A percentile compares a stretch with the other conserved stretches of the same genome.
Evolutionary conservation across 1,139 yeast genomes (phyloP).

Genomic region (Blastobotrys malaysiensis): DNA sequence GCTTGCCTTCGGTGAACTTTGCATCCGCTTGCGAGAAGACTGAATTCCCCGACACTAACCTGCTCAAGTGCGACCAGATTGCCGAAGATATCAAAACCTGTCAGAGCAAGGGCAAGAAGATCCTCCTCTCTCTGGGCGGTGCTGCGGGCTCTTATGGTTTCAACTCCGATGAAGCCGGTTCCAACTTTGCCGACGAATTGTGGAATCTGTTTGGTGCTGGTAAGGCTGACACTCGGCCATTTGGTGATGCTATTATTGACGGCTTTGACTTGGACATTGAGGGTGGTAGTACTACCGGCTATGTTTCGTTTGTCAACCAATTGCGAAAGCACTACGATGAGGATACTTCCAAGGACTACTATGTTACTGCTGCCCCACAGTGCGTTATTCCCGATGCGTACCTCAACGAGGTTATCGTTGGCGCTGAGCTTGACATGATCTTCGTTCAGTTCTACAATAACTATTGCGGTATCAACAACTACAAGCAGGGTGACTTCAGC

Average conservation of each 20-base stretch:
- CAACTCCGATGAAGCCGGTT: slow-evolving; percentile 52
- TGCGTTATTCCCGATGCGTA: slow-evolving; percentile 88
- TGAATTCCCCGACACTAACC: slow-evolving; percentile 26
- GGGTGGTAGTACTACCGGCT: slow-evolving; percentile 46
- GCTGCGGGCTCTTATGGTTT: slow-evolving; percentile 79
- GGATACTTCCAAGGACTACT: slow-evolving; percentile 47
- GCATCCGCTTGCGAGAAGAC: slow-evolving; percentile 47
- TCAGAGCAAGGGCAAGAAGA: slow-evolving; percentile 71
- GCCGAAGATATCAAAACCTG: slow-evolving; percentile 75
- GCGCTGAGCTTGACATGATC: slow-evolving; percentile 70
- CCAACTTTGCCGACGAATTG: slow-evolving; percentile 60
- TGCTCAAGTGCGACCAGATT: slow-evolving; percentile 34
- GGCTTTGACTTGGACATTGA: slow-evolving; percentile 74
- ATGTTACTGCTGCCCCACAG: slow-evolving; percentile 90
- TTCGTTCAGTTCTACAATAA: slow-evolving; percentile 92
- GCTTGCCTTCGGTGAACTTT: slow-evolving; percentile 51
- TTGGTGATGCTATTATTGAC: slow-evolving; percentile 57
- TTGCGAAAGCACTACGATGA: slow-evolving; percentile 51
- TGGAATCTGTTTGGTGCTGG: slow-evolving; percentile 90
- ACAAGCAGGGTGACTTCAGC: slow-evolving; percentile 31
- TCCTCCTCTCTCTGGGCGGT: slow-evolving; percentile 83
- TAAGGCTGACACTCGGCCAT: slow-evolving; percentile 55
- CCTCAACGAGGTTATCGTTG: slow-evolving; percentile 58
- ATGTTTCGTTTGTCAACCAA: slow-evolving; percentile 43
- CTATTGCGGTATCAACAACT: slow-evolving; percentile 47